Conservation (phyloP, 352 stramenopile genomes). For the Achlya hypogyna region DNA sequence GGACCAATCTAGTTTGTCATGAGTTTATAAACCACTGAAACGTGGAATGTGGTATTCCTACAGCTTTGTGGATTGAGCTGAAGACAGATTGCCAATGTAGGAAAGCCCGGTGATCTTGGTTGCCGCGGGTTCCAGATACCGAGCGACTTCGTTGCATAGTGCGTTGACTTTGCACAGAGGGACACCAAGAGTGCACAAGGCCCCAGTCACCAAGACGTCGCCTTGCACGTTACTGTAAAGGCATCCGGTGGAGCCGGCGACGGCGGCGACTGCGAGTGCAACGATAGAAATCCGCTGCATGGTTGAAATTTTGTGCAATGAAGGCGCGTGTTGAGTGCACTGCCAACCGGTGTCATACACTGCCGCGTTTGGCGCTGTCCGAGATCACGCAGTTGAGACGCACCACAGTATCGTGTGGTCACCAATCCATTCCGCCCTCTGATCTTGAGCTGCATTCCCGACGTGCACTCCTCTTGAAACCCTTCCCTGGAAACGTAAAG, state of each 20-base stretch:
- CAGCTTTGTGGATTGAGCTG: background rate
- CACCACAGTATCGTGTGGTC: no score
- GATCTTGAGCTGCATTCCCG: no score
- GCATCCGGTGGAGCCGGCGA: background rate
- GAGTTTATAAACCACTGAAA: no score
- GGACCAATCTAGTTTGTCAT: background rate
- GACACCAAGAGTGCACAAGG: background rate
- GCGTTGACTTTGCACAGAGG: background rate
- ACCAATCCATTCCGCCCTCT: no score
- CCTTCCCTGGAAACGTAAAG: no score
- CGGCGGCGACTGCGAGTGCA: background rate
- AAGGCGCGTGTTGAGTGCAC: no score
- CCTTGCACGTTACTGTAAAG: background rate
- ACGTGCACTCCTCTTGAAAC: no score
- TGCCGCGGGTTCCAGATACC: background rate
- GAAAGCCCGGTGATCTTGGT: background rate
- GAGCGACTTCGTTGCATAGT: background rate
- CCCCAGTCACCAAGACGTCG: background rate
- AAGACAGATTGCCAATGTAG: background rate
- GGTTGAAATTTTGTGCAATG: no score
- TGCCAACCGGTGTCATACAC: no score
- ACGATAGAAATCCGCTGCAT: background rate
- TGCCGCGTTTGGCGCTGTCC: no score
- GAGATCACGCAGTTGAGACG: no score
- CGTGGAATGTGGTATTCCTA: no score